Conservation (phyloP, 2,329 filamentous ascomycete genomes). For the Fusarium incarnatum region DNA sequence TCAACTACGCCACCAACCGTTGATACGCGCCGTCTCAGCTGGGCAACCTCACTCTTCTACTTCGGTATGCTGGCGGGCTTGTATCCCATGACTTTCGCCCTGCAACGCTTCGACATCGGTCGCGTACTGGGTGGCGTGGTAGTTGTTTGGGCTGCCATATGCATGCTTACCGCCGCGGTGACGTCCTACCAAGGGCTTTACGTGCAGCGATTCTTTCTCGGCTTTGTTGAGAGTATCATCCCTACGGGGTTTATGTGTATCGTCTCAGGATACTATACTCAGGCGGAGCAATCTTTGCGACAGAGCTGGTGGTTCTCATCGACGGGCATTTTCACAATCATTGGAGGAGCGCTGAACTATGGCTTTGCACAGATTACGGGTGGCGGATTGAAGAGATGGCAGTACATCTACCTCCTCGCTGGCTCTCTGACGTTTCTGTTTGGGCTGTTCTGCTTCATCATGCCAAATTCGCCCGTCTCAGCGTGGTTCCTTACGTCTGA, state of each 20-base stretch:
- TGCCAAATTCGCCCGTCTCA: constrained; percentile 73
- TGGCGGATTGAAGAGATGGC: constrained; percentile 69
- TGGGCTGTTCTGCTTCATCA: constrained; percentile 71
- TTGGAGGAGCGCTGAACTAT: constrained; percentile 74
- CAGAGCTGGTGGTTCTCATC: constrained; percentile 76
- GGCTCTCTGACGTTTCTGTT: constrained; percentile 73
- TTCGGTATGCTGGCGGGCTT: constrained; percentile 81
- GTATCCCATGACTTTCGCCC: constrained; percentile 77
- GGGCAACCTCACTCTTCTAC: constrained; percentile 84
- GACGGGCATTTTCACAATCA: constrained; percentile 70
- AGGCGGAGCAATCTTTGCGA: constrained; percentile 71
- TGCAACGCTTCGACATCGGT: constrained; percentile 76
- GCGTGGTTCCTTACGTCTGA: constrained; percentile 76
- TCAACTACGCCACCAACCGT: constrained; percentile 63
- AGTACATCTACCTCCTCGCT: constrained; percentile 77
- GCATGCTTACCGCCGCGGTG: constrained; percentile 76
- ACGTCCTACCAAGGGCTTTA: constrained; percentile 72
- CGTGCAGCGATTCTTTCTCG: constrained; percentile 73
- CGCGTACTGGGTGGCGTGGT: constrained; percentile 72
- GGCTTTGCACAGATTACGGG: constrained; percentile 72
- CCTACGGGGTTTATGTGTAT: constrained; percentile 76
- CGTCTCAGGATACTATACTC: constrained; percentile 72
- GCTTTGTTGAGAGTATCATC: constrained; percentile 72
- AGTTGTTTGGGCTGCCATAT: constrained; percentile 73
- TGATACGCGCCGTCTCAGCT: constrained; percentile 76